Evolutionary conservation across 768 basidiomycete species (phyloP).

Genomic region (Leccinum ochraceum): DNA sequence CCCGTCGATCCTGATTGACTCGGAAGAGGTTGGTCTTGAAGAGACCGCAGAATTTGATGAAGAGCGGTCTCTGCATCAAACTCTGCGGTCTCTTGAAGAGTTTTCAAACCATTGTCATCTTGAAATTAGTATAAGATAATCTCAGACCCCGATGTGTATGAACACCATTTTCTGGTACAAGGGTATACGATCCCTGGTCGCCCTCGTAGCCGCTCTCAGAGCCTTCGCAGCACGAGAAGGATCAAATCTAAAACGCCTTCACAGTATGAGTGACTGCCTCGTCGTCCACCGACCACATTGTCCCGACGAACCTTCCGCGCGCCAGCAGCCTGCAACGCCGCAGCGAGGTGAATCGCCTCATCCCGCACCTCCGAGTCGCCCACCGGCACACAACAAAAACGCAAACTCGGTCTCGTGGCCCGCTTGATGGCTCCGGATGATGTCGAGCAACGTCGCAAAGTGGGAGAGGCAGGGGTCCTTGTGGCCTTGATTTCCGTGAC

Average conservation of each 20-base stretch:
- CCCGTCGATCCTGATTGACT: too few relatives aligned
- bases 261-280: conserved; percentile 3
- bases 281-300: conserved; percentile 34
- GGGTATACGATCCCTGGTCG: conserved; percentile 13
- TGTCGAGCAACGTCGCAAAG: conserved; percentile 23
- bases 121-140: too few relatives aligned
- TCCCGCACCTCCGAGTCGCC: conserved; percentile 26
- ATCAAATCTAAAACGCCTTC: conserved; percentile 9
- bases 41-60: too few relatives aligned
- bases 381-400: conserved; percentile 33
- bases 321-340: conserved; percentile 32
- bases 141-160: conserved; percentile 21
- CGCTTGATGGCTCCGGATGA: conserved; percentile 11
- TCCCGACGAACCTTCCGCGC: conserved; percentile 30
- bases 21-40: too few relatives aligned
- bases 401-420: conserved; percentile 24
- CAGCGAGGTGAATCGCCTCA: conserved; percentile 33
- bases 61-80: too few relatives aligned
- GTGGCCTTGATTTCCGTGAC: conserved; percentile 23
- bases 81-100: too few relatives aligned
- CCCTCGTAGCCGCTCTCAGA: conserved; percentile 11
- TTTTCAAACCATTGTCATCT: too few relatives aligned
- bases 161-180: conserved; percentile 24
- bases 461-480: conserved; percentile 18
- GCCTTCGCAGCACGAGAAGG: conserved; percentile 17